Evolutionary conservation across 306 rosid genomes (phyloP), one percentile per base, ranked within the genome.

Genomic region (Aeschynomene evenia): DNA sequence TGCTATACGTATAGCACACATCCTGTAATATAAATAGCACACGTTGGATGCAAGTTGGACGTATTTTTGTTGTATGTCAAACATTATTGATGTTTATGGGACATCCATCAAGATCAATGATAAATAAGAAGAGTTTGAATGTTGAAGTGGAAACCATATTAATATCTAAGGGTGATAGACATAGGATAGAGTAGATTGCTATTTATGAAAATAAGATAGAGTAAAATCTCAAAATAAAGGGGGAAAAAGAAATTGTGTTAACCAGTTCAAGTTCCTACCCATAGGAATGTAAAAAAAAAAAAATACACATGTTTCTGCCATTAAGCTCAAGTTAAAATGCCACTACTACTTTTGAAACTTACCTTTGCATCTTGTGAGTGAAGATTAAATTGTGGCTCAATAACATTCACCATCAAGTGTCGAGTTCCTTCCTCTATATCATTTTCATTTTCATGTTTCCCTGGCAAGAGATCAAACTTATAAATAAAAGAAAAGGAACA

Each of bases 341-440:
- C 65, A 58, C 26, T 72, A 46, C n/a, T 63, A 64, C 5, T 39
- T 50, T 51, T 56, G 53, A 15, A 81, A 72, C 97, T 91, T 87
- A 91, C 99, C 75, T 87, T 85, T 62, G 97, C 99, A 51, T 84
- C 97, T 82, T 91, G 91, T 11, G 99, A 89, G 80, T 95, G 97
- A 71, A 95, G 96, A 89, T 95, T 95, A 81, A 95, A 95, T 42
- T 95, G 99, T 53, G 99, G 99, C 86, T 81, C 95, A 83, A 89
- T 77, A 63, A 95, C 90, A 85, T 95, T 95, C 88, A 95, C 97
- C 99, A 91, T 91, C 84, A 89, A 95, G 72, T 87, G 92, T 19
- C 86, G 88, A 81, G 86, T 95, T 62, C 99, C 99, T 66, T 84
- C 97, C 77, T 75, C 83, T 9, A 79, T 60, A 53, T 85, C 93